A percentile compares a stretch with the other conserved stretches of the same genome.
Conservation (phyloP, 345 rosid genomes). For the Chamaenerion angustifolium region DNA sequence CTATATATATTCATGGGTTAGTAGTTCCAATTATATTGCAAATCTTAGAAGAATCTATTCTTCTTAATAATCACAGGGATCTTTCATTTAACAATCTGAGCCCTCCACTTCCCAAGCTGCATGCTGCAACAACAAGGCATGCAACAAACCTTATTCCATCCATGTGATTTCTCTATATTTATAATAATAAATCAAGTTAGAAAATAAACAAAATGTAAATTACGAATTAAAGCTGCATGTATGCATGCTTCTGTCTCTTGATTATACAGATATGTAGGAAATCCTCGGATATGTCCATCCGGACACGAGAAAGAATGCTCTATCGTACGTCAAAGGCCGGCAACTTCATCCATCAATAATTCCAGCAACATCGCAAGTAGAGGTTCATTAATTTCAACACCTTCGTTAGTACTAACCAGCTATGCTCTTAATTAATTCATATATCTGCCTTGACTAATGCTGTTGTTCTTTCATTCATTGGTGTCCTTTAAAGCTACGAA, state of each 20-base stretch:
- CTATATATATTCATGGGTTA: background rate
- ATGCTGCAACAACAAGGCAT: conserved; percentile 31
- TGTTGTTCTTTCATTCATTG: conserved; percentile 9
- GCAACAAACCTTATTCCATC: conserved; percentile 8
- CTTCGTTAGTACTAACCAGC: too few relatives aligned
- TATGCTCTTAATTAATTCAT: background rate
- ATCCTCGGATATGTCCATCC: conserved; percentile 56
- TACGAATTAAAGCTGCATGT: background rate
- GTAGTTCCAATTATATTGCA: background rate
- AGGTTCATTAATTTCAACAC: conserved; percentile 5
- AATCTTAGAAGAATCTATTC: background rate
- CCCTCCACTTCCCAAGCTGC: conserved; percentile 23
- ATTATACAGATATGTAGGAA: conserved; percentile 57
- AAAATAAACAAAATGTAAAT: background rate
- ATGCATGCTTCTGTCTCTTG: conserved; percentile 2
- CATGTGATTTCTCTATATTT: conserved; percentile 1
- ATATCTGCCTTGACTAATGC: background rate
- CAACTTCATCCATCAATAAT: conserved; percentile 12
- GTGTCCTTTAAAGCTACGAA: conserved; percentile 26
- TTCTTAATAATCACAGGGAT: background rate
- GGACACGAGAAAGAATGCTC: conserved; percentile 53
- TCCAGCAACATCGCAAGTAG: conserved; percentile 43
- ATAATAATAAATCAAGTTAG: background rate
- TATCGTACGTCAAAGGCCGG: conserved; percentile 38
- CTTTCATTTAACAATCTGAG: conserved; percentile 23